Conservation (phyloP, 495 filamentous ascomycete species). For the Chaetomium fimeti region DNA sequence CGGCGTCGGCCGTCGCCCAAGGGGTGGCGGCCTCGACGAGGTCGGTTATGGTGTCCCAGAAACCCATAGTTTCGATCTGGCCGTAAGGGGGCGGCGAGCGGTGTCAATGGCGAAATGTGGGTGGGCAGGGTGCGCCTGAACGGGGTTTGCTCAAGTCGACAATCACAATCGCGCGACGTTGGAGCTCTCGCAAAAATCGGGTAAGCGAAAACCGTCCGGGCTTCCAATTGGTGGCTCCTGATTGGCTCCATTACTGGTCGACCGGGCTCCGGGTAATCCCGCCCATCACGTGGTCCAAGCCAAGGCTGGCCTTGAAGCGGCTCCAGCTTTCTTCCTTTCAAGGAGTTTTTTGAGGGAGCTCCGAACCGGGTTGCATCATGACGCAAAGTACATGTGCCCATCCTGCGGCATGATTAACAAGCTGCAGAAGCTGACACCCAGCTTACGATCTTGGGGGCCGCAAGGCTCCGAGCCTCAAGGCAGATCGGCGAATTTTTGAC, state of each 20-base stretch:
- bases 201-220: slow-evolving; percentile 45
- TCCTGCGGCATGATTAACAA: background rate
- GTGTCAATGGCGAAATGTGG: slow-evolving; percentile 41
- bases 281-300: slow-evolving; percentile 21
- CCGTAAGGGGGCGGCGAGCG: slow-evolving; percentile 30
- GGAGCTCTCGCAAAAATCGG: slow-evolving; percentile 39
- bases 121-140: slow-evolving; percentile 31
- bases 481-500: background rate
- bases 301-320: background rate
- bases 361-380: background rate
- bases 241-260: slow-evolving; percentile 38
- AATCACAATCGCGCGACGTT: slow-evolving; percentile 39
- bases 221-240: slow-evolving; percentile 45
- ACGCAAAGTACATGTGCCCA: background rate
- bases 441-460: background rate
- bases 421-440: background rate
- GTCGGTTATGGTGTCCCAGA: slow-evolving; percentile 56
- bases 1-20: slow-evolving; percentile 56
- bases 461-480: background rate
- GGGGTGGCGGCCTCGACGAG: slow-evolving; percentile 56
- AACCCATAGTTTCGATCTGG: slow-evolving; percentile 48
- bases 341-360: background rate
- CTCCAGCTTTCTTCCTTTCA: background rate
- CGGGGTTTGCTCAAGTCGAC: slow-evolving; percentile 31
- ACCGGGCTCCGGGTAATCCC: slow-evolving; percentile 23